Conservation (phyloP, 192 early-diverging fungal genomes). For the Coemansia sp. region DNA sequence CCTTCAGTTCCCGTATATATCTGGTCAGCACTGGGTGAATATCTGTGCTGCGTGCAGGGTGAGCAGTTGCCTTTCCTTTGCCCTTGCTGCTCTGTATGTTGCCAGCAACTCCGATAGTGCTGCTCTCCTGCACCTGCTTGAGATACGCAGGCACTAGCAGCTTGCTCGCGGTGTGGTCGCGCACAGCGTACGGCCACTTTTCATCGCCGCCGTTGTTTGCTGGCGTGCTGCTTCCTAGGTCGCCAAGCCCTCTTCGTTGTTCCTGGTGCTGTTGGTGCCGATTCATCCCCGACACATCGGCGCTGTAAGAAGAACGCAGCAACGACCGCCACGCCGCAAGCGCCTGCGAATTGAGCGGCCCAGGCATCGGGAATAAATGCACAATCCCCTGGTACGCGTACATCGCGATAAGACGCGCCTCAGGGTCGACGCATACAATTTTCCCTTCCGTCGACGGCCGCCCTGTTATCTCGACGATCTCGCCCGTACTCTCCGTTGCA, state of each 20-base stretch:
- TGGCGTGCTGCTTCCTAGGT: not conserved
- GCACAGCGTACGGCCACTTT: conserved; percentile 33
- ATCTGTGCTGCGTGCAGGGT: conserved; percentile 31
- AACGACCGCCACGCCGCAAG: conserved; percentile 10
- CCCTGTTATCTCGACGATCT: conserved; percentile 59
- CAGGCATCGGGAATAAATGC: conserved; percentile 61
- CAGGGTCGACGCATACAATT: conserved; percentile 61
- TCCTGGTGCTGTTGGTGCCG: not conserved
- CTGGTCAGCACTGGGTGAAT: conserved; percentile 27
- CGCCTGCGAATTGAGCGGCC: not conserved
- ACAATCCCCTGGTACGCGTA: conserved; percentile 70
- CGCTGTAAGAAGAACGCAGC: conserved; percentile 2
- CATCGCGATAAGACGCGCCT: conserved; percentile 55
- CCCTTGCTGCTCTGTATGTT: not conserved
- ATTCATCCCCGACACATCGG: not conserved
- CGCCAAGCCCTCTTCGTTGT: not conserved
- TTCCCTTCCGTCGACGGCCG: conserved; percentile 56
- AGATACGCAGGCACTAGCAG: conserved; percentile 27
- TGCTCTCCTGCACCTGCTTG: not conserved
- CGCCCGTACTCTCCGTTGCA: conserved; percentile 66
- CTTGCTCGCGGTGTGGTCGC: conserved; percentile 10
- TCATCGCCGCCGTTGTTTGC: not conserved
- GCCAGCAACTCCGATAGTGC: not conserved
- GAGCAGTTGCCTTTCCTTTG: conserved; percentile 44
- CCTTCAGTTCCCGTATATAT: conserved; percentile 44